Base-by-base conservation (phyloP, 441 rosid species). In the Lepidium campestre region DNA sequence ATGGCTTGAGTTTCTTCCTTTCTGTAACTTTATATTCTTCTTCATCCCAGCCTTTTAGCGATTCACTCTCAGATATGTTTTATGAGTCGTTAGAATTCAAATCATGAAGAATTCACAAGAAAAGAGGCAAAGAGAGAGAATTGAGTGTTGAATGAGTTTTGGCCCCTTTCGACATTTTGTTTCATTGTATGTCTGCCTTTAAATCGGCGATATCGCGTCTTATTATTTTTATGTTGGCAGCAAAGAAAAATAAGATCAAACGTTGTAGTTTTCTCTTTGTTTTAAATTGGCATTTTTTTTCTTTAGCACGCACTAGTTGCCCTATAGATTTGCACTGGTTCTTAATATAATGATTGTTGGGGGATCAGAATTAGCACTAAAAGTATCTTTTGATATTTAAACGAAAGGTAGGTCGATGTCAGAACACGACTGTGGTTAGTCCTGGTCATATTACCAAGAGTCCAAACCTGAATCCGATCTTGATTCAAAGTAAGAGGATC, bases 1-100 rank as follows among this genome's bases (percentile, higher is more conserved):
- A 74, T 87, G 27, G 86, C 86, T 60, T 93, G 86, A 90, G 32
- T 9, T 57, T 5, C 18, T 37, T 19, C 14, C 19, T 27, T 46
- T 15, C 8, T 13, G 71, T 72, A 58, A 73, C 59, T 60, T 35
- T 14, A 19, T 45, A 46, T 29, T 58, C 62, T 57, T 49, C 47
- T 29, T 65, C 70, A 47, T 29, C 32, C 14, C 54, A 29, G 27
- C 6, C 31, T 31, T 48, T 19, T 11, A 37, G 53, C 48, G 40
- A 42, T 55, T 47, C 64, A 17, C 34, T 15, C 55, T 41, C 48
- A 35, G 57, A 59, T 41, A 35, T 42, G 37, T 50, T 46, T 45
- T n/a, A 18, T 25, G 67, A 62, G 48, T 61, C 75, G 27, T 71
- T 73, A 52, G 27, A 59, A 44, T 11, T 25, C 36, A 47, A 65